These are phyloP conservation scores for Gaertneriomyces sp. DNA, from an alignment of 192 early-diverging fungal species.

Conservation along the genomic window DNA sequence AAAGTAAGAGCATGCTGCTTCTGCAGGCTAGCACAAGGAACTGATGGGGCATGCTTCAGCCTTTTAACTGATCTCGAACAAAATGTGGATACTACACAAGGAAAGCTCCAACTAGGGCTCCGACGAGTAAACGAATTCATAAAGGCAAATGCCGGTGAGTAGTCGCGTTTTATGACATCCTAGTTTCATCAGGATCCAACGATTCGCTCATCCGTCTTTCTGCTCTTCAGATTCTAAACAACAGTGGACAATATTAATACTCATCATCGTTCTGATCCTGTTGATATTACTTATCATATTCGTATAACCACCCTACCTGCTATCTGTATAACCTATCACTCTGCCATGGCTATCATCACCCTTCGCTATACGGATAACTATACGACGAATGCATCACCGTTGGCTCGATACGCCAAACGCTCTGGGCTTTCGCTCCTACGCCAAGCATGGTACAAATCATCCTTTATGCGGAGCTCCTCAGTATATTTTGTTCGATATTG, in stretches of 20 bases:
- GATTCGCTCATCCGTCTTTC: background rate
- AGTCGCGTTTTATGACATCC: conserved; percentile 2
- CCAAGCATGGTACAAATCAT: too few relatives aligned
- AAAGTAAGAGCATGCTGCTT: conserved; percentile 21
- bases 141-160: conserved; percentile 44
- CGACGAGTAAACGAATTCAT: conserved; percentile 50
- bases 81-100: conserved; percentile 47
- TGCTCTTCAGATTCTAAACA: conserved; percentile 40
- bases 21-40: background rate
- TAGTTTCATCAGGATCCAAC: background rate
- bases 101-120: conserved; percentile 48
- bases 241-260: conserved; percentile 43
- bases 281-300: conserved; percentile 44
- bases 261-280: conserved; percentile 44
- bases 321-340: too few relatives aligned
- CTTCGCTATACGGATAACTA: too few relatives aligned
- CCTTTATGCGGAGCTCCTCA: too few relatives aligned
- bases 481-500: too few relatives aligned
- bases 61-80: conserved; percentile 50
- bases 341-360: too few relatives aligned
- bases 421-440: too few relatives aligned
- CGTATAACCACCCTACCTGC: conserved; percentile 10
- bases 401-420: too few relatives aligned
- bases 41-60: conserved; percentile 23
- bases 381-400: too few relatives aligned